Conservation (phyloP, 345 rosid genomes). For the Camelina neglecta region DNA sequence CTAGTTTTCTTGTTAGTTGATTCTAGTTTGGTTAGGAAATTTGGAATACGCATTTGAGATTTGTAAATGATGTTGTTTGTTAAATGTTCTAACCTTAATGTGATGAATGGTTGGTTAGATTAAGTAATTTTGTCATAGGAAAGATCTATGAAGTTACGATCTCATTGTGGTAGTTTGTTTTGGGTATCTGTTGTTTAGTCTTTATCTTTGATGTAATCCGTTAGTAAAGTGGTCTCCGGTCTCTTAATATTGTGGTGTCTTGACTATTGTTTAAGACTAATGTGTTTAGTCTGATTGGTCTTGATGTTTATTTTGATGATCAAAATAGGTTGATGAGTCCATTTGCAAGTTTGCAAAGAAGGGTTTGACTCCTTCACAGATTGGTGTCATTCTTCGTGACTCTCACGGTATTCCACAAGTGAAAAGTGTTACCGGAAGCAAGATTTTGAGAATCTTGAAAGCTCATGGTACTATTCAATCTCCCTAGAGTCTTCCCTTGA, state of each 20-base stretch:
- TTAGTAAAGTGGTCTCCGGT: neutral
- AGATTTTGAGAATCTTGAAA: conserved; percentile 67
- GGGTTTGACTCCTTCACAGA: conserved; percentile 79
- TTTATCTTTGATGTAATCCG: neutral
- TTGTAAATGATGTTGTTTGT: neutral
- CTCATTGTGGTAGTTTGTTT: neutral
- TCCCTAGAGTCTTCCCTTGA: neutral
- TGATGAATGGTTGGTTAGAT: no score
- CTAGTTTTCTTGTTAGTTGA: neutral
- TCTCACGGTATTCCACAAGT: conserved; percentile 81
- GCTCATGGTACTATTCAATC: conserved; percentile 53
- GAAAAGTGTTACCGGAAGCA: conserved; percentile 72
- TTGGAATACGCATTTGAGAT: neutral
- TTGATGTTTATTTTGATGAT: neutral
- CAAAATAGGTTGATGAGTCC: conserved; percentile 60
- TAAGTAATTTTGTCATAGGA: no score
- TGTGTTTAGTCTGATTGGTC: neutral
- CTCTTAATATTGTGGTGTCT: neutral
- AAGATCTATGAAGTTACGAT: no score
- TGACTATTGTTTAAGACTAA: neutral
- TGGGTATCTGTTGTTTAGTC: neutral
- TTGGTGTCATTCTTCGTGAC: conserved; percentile 80
- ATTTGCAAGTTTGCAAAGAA: conserved; percentile 80
- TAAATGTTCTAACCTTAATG: no score
- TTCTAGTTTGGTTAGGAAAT: neutral